Percentiles rank a stretch among this genome's conserved stretches.
Evolutionary conservation across 768 basidiomycete species (phyloP).

Genomic region (Mycena filopes): DNA sequence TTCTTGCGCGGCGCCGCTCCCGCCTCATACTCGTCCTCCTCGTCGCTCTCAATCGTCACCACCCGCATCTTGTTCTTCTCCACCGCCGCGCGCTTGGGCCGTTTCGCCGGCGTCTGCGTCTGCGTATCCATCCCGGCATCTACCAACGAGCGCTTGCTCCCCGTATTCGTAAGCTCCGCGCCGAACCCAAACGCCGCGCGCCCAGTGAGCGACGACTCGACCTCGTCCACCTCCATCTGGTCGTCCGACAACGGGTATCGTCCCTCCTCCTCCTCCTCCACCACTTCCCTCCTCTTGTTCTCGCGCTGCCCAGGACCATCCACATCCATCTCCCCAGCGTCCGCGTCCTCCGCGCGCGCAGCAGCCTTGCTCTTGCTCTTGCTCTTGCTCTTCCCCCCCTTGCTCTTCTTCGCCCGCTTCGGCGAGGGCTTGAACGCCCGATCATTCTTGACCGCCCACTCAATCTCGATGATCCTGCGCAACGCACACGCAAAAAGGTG

Average conservation of each 20-base stretch:
- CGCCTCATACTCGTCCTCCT: constrained; percentile 46
- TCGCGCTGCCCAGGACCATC: constrained; percentile 37
- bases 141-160: constrained; percentile 50
- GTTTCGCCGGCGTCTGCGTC: constrained; percentile 39
- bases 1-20: constrained; percentile 37
- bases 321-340: constrained; percentile 39
- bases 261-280: constrained; percentile 35
- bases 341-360: constrained; percentile 27
- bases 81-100: constrained; percentile 43
- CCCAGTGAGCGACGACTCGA: constrained; percentile 36
- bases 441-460: constrained; percentile 77
- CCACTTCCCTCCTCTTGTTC: constrained; percentile 28
- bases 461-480: constrained; percentile 82
- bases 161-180: constrained; percentile 55
- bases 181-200: constrained; percentile 44
- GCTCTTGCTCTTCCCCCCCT: constrained; percentile 42
- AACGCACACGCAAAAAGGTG: neutral
- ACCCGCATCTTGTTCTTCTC: constrained; percentile 28
- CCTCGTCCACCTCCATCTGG: constrained; percentile 32
- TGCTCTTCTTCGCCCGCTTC: constrained; percentile 55
- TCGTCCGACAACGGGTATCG: constrained; percentile 32
- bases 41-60: constrained; percentile 38
- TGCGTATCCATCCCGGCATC: constrained; percentile 37
- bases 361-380: too few relatives aligned
- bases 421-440: constrained; percentile 69